Evolutionary conservation across 2,329 filamentous ascomycete species (phyloP).

Genomic region (Truncatella angustata): DNA sequence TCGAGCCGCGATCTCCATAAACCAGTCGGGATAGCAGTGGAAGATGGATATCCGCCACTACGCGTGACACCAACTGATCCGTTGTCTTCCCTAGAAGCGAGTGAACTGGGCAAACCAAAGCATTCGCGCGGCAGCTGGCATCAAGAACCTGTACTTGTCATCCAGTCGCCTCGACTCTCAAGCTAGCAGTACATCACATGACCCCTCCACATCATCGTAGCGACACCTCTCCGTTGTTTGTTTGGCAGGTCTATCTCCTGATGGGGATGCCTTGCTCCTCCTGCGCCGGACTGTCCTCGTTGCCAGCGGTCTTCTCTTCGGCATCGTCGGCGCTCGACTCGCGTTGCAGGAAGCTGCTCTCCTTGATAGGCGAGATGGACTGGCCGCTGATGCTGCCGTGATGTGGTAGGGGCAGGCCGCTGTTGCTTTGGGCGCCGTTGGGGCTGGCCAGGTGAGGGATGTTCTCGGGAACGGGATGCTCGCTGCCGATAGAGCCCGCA

Average conservation of each 20-base stretch:
- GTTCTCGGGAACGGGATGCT: constrained; percentile 93
- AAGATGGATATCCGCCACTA: not conserved
- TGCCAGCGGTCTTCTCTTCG: constrained; percentile 38
- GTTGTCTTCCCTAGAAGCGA: constrained; percentile 7
- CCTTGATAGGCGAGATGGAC: constrained; percentile 82
- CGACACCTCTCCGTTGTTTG: constrained; percentile 9
- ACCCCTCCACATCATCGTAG: not conserved
- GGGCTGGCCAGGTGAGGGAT: constrained; percentile 85
- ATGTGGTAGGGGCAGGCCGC: constrained; percentile 82
- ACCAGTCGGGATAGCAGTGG: not conserved
- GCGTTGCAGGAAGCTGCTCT: constrained; percentile 81
- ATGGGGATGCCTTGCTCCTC: constrained; percentile 59
- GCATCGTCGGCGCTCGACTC: constrained; percentile 70
- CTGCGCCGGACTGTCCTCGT: constrained; percentile 9
- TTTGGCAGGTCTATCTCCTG: constrained; percentile 56
- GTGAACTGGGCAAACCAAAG: not conserved
- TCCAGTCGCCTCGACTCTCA: not conserved
- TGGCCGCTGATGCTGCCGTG: constrained; percentile 65
- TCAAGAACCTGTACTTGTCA: no score
- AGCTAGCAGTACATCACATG: not conserved
- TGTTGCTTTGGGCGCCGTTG: constrained; percentile 75
- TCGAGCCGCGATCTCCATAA: not conserved
- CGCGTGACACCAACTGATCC: not conserved
- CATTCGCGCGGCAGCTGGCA: no score
- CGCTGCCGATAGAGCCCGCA: constrained; percentile 87